Percentiles rank a stretch among this genome's conserved stretches.
Evolutionary conservation across 2,329 filamentous ascomycete genomes (phyloP).

Genomic region (Alternaria infectoria): DNA sequence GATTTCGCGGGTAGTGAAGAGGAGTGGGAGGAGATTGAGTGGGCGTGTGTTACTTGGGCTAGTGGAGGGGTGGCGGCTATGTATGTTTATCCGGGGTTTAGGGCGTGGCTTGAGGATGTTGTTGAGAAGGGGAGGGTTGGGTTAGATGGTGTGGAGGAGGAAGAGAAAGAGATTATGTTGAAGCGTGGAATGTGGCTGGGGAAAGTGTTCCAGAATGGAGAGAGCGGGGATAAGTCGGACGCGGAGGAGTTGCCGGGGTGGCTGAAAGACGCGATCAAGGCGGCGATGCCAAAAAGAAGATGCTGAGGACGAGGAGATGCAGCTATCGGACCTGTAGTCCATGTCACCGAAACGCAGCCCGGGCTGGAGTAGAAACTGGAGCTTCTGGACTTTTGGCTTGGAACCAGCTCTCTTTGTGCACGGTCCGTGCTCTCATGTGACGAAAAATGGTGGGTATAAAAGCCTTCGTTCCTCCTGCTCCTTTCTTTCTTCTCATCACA

Average conservation of each 20-base stretch:
- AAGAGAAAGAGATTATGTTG: neutral
- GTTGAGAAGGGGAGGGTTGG: neutral
- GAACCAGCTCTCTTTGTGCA: neutral
- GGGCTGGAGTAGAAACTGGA: neutral
- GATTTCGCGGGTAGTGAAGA: neutral
- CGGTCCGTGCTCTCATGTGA: neutral
- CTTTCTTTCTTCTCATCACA: neutral
- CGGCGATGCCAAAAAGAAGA: neutral
- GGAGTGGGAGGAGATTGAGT: neutral
- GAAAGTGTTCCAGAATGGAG: neutral
- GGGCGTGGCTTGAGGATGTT: neutral
- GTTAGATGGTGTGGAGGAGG: neutral
- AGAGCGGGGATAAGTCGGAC: neutral
- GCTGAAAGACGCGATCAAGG: neutral
- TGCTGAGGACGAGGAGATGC: neutral
- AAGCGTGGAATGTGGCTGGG: neutral
- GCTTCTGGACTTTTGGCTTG: neutral
- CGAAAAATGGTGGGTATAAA: neutral
- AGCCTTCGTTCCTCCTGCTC: neutral
- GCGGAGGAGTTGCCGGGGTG: neutral
- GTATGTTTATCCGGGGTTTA: neutral
- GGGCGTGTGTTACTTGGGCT: neutral
- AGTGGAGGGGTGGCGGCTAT: neutral
- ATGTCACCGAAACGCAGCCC: neutral
- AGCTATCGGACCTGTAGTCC: neutral